Base-by-base conservation (phyloP, 345 rosid genomes). In the Kandelia obovata region DNA sequence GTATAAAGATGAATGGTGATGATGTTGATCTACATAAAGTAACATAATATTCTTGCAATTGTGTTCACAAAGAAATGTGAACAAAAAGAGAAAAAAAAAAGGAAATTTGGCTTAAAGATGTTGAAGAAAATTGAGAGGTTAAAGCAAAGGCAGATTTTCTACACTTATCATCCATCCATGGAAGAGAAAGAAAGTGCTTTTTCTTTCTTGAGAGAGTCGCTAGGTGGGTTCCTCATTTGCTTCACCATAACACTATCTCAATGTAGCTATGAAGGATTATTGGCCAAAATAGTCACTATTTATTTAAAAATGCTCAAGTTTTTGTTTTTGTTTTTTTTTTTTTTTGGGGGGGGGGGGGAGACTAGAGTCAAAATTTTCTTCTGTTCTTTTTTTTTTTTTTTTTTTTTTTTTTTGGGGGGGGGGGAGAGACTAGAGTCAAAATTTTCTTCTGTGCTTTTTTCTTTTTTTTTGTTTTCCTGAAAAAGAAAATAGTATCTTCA, bases 141-240 rank as follows among this genome's bases (percentile, higher is more conserved):
- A 75, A 82, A 82, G 82, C 71, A 68, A 75, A 78, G 89, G 86
- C 89, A 83, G 83, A 85, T 81, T 82, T 79, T 76, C 86, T 66
- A 77, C 78, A 39, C 71, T 23, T 72, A 73, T 79, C 73, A 65
- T 76, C 76, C 28, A 56, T 7, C 28, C 67, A 65, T 61, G 53
- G 55, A 57, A 59, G 64, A 72, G 59, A 81, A 62, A 75, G 59
- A 62, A 55, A 63, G 47, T 39, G 43, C 66, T 69, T 69, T 70
- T 68, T 69, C 63, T 73, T 75, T 63, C 55, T 64, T 63, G 53
- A 63, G 51, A 25, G 17, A 43, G 49, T 56, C 62, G 23, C 13
- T 28, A 8, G 47, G 30, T 75, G 73, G 80, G 80, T 65, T 35
- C 79, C 64, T 62, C 58, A 7, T 53, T 78, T 78, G 72, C 86